These are phyloP conservation scores for Xerocomus brunneocitrinus DNA, from an alignment of 768 basidiomycete genomes.

Conservation along the genomic window DNA sequence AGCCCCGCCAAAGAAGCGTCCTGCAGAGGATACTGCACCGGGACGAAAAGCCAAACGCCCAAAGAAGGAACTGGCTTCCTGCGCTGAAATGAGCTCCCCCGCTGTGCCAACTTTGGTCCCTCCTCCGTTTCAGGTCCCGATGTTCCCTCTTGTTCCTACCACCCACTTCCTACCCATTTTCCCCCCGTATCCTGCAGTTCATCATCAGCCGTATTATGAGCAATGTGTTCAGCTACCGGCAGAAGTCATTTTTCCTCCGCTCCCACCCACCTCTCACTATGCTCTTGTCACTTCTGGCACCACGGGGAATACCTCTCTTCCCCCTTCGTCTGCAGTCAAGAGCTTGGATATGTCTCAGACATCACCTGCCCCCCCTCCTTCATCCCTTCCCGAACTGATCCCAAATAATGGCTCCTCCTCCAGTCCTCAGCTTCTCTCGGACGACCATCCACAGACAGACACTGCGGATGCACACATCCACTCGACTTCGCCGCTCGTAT, in stretches of 20 bases:
- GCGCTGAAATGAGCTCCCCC: constrained; percentile 24
- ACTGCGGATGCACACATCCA: constrained; percentile 13
- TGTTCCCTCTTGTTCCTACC: constrained; percentile 20
- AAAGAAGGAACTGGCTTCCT: constrained; percentile 34
- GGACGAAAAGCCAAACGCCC: constrained; percentile 44
- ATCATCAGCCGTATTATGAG: constrained; percentile 74
- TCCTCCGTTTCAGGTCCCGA: constrained; percentile 9
- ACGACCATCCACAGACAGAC: constrained; percentile 22
- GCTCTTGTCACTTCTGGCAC: constrained; percentile 27
- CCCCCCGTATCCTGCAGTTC: constrained; percentile 52
- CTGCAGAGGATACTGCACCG: constrained; percentile 34
- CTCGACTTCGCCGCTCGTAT: constrained; percentile 15
- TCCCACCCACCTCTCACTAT: constrained; percentile 50
- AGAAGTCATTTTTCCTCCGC: constrained; percentile 70
- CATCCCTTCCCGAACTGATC: constrained; percentile 57
- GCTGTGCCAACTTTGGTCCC: constrained; percentile 18
- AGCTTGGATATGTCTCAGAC: constrained; percentile 22
- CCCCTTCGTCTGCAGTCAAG: constrained; percentile 23
- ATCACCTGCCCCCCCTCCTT: constrained; percentile 31
- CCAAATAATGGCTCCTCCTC: constrained; percentile 64
- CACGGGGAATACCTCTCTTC: constrained; percentile 13
- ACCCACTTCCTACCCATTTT: constrained; percentile 38
- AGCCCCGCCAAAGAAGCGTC: constrained; percentile 35
- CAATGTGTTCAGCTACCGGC: constrained; percentile 52
- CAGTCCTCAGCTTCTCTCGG: constrained; percentile 46